Conservation (phyloP, 768 basidiomycete genomes). For the Kondoa subrosea region DNA sequence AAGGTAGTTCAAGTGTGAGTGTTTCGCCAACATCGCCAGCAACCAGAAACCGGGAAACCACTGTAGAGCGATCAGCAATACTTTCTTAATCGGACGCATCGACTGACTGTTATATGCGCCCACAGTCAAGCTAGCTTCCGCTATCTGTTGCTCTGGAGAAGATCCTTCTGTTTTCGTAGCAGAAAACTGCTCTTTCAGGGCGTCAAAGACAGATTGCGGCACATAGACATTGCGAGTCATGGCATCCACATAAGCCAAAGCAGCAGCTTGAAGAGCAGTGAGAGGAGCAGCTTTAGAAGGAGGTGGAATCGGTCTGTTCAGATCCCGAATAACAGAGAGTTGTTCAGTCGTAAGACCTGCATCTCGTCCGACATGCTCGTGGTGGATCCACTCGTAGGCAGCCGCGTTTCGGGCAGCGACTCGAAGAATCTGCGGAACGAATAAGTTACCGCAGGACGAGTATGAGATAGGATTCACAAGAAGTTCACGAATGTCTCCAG, state of each 20-base stretch:
- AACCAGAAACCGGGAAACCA: constrained; percentile 52
- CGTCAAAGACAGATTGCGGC: constrained; percentile 35
- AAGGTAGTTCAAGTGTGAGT: constrained; percentile 28
- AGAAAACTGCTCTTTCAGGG: constrained; percentile 33
- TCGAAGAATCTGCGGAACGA: constrained; percentile 27
- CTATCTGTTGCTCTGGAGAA: constrained; percentile 32
- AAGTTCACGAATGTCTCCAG: constrained; percentile 30
- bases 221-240: constrained; percentile 42
- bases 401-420: constrained; percentile 31
- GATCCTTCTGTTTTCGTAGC: constrained; percentile 9
- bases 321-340: constrained; percentile 43
- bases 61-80: background rate
- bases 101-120: constrained; percentile 42
- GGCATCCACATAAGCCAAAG: constrained; percentile 45
- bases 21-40: constrained; percentile 47
- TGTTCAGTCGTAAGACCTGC: constrained; percentile 43
- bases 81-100: background rate
- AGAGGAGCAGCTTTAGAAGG: constrained; percentile 32
- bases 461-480: constrained; percentile 24
- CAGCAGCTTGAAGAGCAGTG: constrained; percentile 40
- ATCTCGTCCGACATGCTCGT: constrained; percentile 35
- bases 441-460: background rate
- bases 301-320: constrained; percentile 34
- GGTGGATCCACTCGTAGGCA: constrained; percentile 31
- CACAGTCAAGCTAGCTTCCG: constrained; percentile 39